Evolutionary conservation across 306 rosid genomes (phyloP), one percentile per base, ranked within the genome.

Genomic region (Arachis stenosperma): DNA sequence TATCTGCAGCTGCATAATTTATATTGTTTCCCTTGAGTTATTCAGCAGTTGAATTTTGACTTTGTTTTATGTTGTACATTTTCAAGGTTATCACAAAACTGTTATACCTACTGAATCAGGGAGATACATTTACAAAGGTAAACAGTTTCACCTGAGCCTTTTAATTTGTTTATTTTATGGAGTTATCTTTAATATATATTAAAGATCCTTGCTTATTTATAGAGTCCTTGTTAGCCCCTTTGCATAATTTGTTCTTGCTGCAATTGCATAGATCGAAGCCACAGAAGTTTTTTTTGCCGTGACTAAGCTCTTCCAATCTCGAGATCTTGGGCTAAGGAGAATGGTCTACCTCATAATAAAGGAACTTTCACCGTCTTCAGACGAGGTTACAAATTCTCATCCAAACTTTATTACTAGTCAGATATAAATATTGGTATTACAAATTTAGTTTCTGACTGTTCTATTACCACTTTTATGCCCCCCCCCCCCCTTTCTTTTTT

Each of bases 201-300:
- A 4, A 48, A 78, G 44, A 82, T 64, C 65, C 46, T 36, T 61
- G 51, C 57, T 75, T 65, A 58, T 12, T 71, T 14, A 43, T 61
- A 62, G 37, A 36, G 67, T 58, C 51, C 11, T 75, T 9, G 11
- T 41, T 33, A 40, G 61, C 61, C 46, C 7, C 64, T 63, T 82
- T 68, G 60, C 17, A 29, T 71, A 48, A 71, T 33, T 5, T 81
- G 22, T 75, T 67, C 61, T 30, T 77, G 70, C 44, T 61, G 54
- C 57, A 51, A 75, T 79, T 54, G 78, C n/a, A 53, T 66, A 94
- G 99, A 33, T 88, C 3, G 99, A 91, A 91, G 99, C 98, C 81
- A 94, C 99, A 33, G 99, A 91, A 80, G 99, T 94, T 73, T 94
- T 94, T 89, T 94, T 94, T 86, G 56, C 99, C 11, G 98, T 94